Conservation (phyloP, 2,329 filamentous ascomycete genomes). For the Pestalotiopsis sp. region DNA sequence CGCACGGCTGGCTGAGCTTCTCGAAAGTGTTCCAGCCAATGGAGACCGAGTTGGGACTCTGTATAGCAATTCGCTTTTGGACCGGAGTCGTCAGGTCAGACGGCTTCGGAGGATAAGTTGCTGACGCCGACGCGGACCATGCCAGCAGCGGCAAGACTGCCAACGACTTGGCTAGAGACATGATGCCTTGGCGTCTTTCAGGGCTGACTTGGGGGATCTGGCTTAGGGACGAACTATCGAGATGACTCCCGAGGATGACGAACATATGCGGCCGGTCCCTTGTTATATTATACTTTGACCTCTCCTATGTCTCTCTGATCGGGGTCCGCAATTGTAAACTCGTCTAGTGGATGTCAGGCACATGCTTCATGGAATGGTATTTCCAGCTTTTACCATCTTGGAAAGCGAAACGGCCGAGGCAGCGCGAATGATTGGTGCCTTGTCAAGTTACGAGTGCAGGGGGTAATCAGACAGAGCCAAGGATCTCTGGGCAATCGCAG, state of each 20-base stretch:
- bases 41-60: slow-evolving; percentile 34
- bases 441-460: not conserved
- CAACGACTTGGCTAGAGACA: slow-evolving; percentile 19
- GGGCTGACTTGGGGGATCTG: not conserved
- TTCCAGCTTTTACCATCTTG: not conserved
- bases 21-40: slow-evolving; percentile 61
- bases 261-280: slow-evolving; percentile 1
- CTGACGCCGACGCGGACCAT: slow-evolving; percentile 26
- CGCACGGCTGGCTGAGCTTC: slow-evolving; percentile 46
- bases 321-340: not conserved
- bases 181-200: slow-evolving; percentile 21
- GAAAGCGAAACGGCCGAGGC: not conserved
- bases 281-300: not conserved
- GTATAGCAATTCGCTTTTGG: not conserved
- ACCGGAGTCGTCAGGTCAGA: slow-evolving; percentile 46
- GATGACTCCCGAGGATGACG: not conserved
- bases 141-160: slow-evolving; percentile 30
- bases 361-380: not conserved
- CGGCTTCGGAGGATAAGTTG: slow-evolving; percentile 48
- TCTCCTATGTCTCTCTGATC: not conserved
- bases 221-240: not conserved
- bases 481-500: not conserved
- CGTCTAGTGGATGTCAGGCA: not conserved
- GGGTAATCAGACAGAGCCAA: not conserved
- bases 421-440: not conserved